phyloP scores from a whole-genome alignment of 176 grass and related monocot species.

The Saccharum officinarum region DNA sequence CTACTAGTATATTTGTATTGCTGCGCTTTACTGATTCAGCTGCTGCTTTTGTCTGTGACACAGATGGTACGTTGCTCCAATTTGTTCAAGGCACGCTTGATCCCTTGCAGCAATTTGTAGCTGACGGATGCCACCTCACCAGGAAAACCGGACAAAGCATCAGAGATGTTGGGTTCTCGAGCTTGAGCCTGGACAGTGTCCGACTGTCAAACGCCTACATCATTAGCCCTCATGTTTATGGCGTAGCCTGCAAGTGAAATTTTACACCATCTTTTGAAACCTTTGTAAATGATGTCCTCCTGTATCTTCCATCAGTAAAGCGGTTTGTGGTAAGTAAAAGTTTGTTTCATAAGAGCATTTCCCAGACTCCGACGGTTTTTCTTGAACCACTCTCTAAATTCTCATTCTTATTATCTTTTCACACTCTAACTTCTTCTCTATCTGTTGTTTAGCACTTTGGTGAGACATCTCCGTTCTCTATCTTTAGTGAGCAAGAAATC shows the following conservation, averaged over 20 bases:
- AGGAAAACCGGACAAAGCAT: slow-evolving; percentile 73
- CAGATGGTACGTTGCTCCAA: slow-evolving; percentile 72
- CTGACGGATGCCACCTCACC: slow-evolving; percentile 78
- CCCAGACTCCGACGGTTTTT: not conserved
- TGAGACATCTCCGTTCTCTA: too few relatives aligned
- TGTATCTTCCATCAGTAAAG: not conserved
- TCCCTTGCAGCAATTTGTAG: slow-evolving; percentile 68
- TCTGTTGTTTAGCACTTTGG: too few relatives aligned
- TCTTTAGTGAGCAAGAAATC: too few relatives aligned
- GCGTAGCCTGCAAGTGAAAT: slow-evolving; percentile 73
- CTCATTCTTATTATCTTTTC: too few relatives aligned
- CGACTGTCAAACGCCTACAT: slow-evolving; percentile 49
- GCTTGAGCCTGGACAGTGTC: slow-evolving; percentile 41
- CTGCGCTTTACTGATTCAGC: not conserved
- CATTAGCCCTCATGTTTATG: slow-evolving; percentile 81
- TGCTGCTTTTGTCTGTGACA: not conserved
- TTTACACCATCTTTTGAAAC: not conserved
- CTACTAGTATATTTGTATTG: not conserved
- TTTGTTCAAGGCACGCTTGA: slow-evolving; percentile 64
- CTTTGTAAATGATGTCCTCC: not conserved
- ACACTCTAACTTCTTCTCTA: too few relatives aligned
- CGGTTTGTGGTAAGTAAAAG: too few relatives aligned
- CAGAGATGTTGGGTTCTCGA: slow-evolving; percentile 55
- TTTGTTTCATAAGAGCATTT: not conserved
- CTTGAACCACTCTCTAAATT: too few relatives aligned